Evolutionary conservation across 495 filamentous ascomycete species (phyloP).

Genomic region (Beverwykella pulmonaria): DNA sequence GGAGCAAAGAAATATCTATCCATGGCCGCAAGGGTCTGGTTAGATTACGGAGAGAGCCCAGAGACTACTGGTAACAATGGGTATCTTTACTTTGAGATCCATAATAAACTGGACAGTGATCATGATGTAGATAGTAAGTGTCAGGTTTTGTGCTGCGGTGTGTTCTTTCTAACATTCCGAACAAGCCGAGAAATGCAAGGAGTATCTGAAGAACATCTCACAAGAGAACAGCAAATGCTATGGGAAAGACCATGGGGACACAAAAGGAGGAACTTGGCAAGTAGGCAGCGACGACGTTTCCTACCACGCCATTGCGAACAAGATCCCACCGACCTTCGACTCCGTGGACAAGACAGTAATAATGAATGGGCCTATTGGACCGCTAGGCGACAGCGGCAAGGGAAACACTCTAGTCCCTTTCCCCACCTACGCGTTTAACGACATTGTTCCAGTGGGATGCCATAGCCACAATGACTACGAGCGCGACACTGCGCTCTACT

Average conservation of each 20-base stretch:
- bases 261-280: conserved; percentile 18
- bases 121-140: conserved; percentile 12
- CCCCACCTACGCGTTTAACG: conserved; percentile 3
- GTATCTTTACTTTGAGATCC: conserved; percentile 18
- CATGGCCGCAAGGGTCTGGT: conserved; percentile 12
- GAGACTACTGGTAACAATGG: conserved; percentile 8
- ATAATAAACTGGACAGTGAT: conserved; percentile 6
- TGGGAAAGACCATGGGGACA: conserved; percentile 8
- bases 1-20: conserved; percentile 3
- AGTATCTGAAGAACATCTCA: conserved; percentile 6
- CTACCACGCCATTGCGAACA: conserved; percentile 21
- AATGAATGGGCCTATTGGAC: background rate
- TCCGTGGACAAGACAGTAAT: conserved; percentile 7
- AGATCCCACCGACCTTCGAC: conserved; percentile 1
- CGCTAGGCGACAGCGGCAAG: conserved; percentile 8
- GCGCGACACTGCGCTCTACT: conserved; percentile 23
- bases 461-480: conserved; percentile 38
- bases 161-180: background rate
- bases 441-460: conserved; percentile 20
- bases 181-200: conserved; percentile 7
- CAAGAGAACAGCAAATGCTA: conserved; percentile 3
- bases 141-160: no score
- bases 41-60: conserved; percentile 11
- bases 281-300: conserved; percentile 7
- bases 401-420: conserved; percentile 9